Evolutionary conservation across 2,329 filamentous ascomycete species (phyloP).

Genomic region (Septoria linicola): DNA sequence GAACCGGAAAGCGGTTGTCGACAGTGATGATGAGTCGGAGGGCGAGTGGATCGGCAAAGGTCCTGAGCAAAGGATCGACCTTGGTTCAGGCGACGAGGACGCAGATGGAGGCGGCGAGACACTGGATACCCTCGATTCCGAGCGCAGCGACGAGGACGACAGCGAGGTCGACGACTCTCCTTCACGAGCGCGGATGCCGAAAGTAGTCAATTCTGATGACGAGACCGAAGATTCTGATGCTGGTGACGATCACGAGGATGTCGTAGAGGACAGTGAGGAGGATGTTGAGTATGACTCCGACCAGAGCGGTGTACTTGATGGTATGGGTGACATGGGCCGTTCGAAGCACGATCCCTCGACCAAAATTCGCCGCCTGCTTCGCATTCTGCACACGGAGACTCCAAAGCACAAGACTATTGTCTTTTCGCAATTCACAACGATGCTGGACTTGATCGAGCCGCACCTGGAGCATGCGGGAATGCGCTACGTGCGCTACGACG

Average conservation of each 20-base stretch:
- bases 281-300: conserved; percentile 45
- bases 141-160: conserved; percentile 55
- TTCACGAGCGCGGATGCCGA: conserved; percentile 31
- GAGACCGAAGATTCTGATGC: conserved; percentile 58
- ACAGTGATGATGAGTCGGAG: conserved; percentile 60
- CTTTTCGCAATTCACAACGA: conserved; percentile 97
- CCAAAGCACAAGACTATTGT: conserved; percentile 93
- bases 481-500: conserved; percentile 86
- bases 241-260: conserved; percentile 41
- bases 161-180: conserved; percentile 46
- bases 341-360: conserved; percentile 68
- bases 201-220: conserved; percentile 18
- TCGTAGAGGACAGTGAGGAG: conserved; percentile 43
- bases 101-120: conserved; percentile 83
- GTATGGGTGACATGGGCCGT: conserved; percentile 26
- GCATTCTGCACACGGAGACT: conserved; percentile 76
- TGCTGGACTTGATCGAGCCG: conserved; percentile 94
- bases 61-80: conserved; percentile 58
- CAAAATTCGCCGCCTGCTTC: conserved; percentile 84
- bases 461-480: conserved; percentile 76
- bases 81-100: conserved; percentile 72
- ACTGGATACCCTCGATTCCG: conserved; percentile 70
- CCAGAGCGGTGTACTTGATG: conserved; percentile 35
- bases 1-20: conserved; percentile 60
- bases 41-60: conserved; percentile 75